These are phyloP conservation scores for Passalora sequoiae DNA, from an alignment of 2,329 filamentous ascomycete species.

Conservation along the genomic window DNA sequence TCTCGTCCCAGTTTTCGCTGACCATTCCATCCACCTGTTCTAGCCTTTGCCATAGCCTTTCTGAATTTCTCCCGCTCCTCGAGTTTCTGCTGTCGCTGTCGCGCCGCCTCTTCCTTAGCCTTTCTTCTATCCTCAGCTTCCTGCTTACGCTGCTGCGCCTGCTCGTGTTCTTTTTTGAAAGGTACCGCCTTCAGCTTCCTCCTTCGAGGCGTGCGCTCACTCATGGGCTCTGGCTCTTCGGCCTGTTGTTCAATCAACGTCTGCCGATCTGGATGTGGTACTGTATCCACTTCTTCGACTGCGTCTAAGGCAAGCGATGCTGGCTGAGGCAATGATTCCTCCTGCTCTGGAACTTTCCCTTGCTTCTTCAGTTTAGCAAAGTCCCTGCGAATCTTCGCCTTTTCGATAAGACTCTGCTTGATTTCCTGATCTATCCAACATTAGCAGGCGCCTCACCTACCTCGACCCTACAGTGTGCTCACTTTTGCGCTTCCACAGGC, in stretches of 20 bases:
- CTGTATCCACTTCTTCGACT: conserved; percentile 36
- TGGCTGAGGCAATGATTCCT: conserved; percentile 28
- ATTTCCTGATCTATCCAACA: conserved; percentile 67
- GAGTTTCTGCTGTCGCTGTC: conserved; percentile 48
- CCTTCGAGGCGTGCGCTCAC: conserved; percentile 22
- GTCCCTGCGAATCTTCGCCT: conserved; percentile 86
- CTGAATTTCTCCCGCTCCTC: conserved; percentile 69
- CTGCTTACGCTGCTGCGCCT: conserved; percentile 52
- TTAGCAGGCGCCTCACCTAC: conserved; percentile 10
- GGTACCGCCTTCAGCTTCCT: conserved; percentile 41
- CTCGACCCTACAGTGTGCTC: neutral
- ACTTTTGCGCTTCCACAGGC: conserved; percentile 79
- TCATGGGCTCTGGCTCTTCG: conserved; percentile 11
- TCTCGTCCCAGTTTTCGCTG: conserved; percentile 77
- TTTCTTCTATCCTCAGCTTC: conserved; percentile 58
- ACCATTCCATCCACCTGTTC: conserved; percentile 59
- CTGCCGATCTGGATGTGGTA: conserved; percentile 42
- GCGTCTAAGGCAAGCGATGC: conserved; percentile 26
- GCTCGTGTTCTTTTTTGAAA: conserved; percentile 41
- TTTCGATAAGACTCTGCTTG: conserved; percentile 81
- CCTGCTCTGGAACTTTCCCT: conserved; percentile 25
- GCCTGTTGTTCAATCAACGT: conserved; percentile 28
- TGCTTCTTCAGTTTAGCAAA: conserved; percentile 81
- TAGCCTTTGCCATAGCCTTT: conserved; percentile 58
- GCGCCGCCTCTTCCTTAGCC: conserved; percentile 59